Evolutionary conservation across 1,284 basidiomycete genomes (phyloP).

Genomic region (Marasmius oreades): DNA sequence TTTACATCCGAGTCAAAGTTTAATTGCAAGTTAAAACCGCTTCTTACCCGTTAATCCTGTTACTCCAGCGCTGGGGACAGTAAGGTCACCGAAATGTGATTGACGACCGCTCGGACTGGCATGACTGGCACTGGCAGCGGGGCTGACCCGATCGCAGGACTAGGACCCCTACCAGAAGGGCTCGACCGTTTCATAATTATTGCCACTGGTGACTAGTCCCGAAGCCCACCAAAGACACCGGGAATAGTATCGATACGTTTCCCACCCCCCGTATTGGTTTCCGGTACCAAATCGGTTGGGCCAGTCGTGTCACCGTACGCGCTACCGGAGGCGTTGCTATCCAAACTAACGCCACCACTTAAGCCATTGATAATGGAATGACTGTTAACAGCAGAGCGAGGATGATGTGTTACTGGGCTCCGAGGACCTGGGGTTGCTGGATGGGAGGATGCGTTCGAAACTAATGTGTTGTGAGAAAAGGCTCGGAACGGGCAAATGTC

Average conservation of each 20-base stretch:
- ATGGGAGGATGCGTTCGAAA: neutral
- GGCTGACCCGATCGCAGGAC: slow-evolving; percentile 1
- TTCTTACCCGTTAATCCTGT: neutral
- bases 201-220: slow-evolving; percentile 5
- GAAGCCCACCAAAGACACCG: neutral
- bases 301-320: slow-evolving; percentile 4
- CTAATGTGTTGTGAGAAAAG: neutral
- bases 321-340: neutral
- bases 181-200: slow-evolving; percentile 3
- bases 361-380: neutral
- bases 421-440: neutral
- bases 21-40: neutral
- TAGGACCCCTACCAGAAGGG: neutral
- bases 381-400: neutral
- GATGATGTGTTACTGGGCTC: neutral
- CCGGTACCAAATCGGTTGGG: slow-evolving; percentile 5
- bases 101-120: neutral
- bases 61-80: neutral
- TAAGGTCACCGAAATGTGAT: neutral
- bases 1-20: too few species aligned
- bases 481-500: neutral
- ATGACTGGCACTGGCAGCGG: neutral
- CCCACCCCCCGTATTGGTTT: neutral
- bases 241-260: neutral
- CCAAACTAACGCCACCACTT: neutral